Percentiles rank a stretch among this genome's conserved stretches.
phyloP scores from a whole-genome alignment of 2,329 filamentous ascomycete genomes.

The Pseudogymnoascus sp. region DNA sequence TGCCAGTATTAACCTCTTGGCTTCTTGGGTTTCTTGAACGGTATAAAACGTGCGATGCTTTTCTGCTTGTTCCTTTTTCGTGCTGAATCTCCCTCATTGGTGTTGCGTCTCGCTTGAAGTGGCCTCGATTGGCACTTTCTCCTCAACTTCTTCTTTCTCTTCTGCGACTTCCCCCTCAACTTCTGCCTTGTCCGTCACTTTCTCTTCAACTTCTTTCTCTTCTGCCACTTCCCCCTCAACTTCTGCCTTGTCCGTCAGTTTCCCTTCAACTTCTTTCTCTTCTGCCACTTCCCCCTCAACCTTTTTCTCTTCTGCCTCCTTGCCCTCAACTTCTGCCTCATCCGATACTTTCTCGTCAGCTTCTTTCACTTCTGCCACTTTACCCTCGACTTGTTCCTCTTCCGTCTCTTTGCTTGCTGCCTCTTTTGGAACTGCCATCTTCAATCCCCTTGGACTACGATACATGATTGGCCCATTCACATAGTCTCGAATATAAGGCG shows the following conservation, averaged over 20 bases:
- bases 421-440: neutral
- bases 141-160: conserved; percentile 15
- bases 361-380: conserved; percentile 3
- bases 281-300: conserved; percentile 18
- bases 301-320: conserved; percentile 20
- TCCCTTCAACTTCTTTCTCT: conserved; percentile 11
- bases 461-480: conserved; percentile 8
- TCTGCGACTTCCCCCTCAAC: conserved; percentile 11
- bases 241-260: neutral
- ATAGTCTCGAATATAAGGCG: conserved; percentile 4
- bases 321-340: conserved; percentile 5
- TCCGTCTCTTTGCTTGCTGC: neutral
- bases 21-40: neutral
- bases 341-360: conserved; percentile 10
- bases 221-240: conserved; percentile 18
- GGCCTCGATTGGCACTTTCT: conserved; percentile 14
- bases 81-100: neutral
- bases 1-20: neutral
- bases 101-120: conserved; percentile 5
- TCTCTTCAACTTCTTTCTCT: conserved; percentile 11
- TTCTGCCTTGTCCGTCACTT: neutral
- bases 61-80: neutral
- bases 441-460: conserved; percentile 4
- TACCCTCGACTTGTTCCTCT: conserved; percentile 8
- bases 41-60: neutral